Conservation (phyloP, 2,329 filamentous ascomycete genomes). For the Ambrosiella xylebori region DNA sequence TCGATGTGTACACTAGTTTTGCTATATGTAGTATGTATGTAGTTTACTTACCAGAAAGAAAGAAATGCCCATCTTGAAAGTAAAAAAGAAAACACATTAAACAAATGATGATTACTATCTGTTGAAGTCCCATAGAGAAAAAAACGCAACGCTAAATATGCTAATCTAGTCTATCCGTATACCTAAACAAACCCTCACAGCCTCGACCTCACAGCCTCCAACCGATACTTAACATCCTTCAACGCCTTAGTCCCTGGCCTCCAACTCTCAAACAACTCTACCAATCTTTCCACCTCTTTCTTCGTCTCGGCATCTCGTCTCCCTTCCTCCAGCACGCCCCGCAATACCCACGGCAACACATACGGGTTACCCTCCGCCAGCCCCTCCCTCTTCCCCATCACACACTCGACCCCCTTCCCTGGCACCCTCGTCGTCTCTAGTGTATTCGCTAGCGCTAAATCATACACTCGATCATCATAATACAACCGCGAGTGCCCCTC, state of each 20-base stretch:
- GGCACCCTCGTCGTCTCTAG: constrained; percentile 49
- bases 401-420: constrained; percentile 23
- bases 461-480: constrained; percentile 73
- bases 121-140: neutral
- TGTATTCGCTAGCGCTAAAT: constrained; percentile 54
- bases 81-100: neutral
- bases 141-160: neutral
- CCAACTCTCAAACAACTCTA: constrained; percentile 89
- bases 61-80: neutral
- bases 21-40: constrained; percentile 1
- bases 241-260: constrained; percentile 76
- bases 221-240: constrained; percentile 86
- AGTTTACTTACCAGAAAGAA: neutral
- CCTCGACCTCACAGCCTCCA: constrained; percentile 69
- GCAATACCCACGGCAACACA: constrained; percentile 87
- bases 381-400: constrained; percentile 16
- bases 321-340: constrained; percentile 80
- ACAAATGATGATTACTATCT: neutral
- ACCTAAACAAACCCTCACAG: neutral
- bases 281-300: constrained; percentile 57
- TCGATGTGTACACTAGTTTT: constrained; percentile 11
- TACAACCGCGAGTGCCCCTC: constrained; percentile 91
- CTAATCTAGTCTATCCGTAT: neutral
- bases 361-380: constrained; percentile 57
- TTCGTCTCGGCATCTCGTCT: constrained; percentile 69